A percentile compares a stretch with the other conserved stretches of the same genome.
Evolutionary conservation across 495 filamentous ascomycete genomes (phyloP).

Genomic region (Aspergillus saccharolyticus): DNA sequence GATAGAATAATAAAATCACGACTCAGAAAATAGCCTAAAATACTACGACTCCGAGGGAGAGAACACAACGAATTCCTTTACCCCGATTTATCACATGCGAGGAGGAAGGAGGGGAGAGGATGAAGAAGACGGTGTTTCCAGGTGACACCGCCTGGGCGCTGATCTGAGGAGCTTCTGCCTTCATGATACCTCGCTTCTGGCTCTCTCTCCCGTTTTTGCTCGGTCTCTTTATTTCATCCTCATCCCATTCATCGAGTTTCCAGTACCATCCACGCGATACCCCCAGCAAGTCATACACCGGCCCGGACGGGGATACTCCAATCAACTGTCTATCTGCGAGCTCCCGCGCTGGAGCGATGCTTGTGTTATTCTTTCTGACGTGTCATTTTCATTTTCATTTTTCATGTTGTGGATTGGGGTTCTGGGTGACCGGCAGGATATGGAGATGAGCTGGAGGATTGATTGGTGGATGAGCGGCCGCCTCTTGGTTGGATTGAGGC

Average conservation of each 20-base stretch:
- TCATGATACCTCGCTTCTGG: not conserved
- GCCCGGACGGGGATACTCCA: not conserved
- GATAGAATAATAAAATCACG: not conserved
- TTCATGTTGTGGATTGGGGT: constrained; percentile 6
- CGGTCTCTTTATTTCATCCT: not conserved
- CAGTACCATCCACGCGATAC: not conserved
- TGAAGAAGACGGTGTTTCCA: not conserved
- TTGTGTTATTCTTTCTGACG: constrained; percentile 12
- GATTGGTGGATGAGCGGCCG: constrained; percentile 2
- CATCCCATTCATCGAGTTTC: not conserved
- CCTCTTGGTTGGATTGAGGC: constrained; percentile 22
- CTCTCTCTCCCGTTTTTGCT: no score
- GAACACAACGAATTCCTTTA: not conserved
- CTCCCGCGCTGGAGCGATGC: constrained; percentile 7
- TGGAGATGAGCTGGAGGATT: not conserved
- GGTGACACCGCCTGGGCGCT: not conserved
- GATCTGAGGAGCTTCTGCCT: not conserved
- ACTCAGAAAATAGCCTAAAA: not conserved
- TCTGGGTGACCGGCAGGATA: constrained; percentile 9
- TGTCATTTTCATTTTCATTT: constrained; percentile 5
- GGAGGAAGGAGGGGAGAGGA: not conserved
- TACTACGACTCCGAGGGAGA: not conserved
- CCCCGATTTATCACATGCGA: not conserved
- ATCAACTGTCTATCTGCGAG: not conserved
- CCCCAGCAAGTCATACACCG: not conserved